A percentile compares a stretch with the other conserved stretches of the same genome.
These are phyloP conservation scores for Homolaphlyctis polyrhiza DNA, from an alignment of 371 early-diverging fungal species.

Conservation along the genomic window DNA sequence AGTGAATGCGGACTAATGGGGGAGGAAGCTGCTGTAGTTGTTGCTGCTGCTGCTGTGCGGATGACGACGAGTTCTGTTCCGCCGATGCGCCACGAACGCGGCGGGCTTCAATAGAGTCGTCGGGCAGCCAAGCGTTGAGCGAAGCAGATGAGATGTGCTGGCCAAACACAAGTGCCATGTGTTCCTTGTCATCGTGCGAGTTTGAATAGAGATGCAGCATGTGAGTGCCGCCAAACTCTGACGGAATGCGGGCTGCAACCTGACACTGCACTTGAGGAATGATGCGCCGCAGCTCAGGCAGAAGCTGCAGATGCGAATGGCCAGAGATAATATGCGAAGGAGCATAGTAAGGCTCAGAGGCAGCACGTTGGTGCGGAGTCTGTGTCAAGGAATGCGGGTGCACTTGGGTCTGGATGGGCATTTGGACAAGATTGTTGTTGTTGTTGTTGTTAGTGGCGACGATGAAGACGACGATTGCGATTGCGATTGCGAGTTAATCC, in stretches of 20 bases:
- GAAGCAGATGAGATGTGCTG: slow-evolving; percentile 65
- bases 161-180: slow-evolving; percentile 90
- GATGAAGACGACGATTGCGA: no score
- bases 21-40: no score
- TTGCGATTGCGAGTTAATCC: no score
- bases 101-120: slow-evolving; percentile 52
- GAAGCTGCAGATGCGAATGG: not conserved
- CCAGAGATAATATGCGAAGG: not conserved
- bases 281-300: not conserved
- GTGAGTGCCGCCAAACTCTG: slow-evolving; percentile 61
- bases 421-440: not conserved
- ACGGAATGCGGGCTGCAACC: slow-evolving; percentile 82
- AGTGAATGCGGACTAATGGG: slow-evolving; percentile 89
- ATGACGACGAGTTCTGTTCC: not conserved
- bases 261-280: slow-evolving; percentile 47
- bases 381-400: not conserved
- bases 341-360: no score
- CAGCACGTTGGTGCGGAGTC: no score
- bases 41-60: not conserved
- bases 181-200: slow-evolving; percentile 79
- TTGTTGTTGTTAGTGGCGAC: not conserved
- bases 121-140: slow-evolving; percentile 55
- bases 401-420: not conserved
- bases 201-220: slow-evolving; percentile 83
- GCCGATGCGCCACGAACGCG: slow-evolving; percentile 16